Base-by-base conservation (phyloP, 2,329 filamentous ascomycete species). In the Alternaria metachromatica region DNA sequence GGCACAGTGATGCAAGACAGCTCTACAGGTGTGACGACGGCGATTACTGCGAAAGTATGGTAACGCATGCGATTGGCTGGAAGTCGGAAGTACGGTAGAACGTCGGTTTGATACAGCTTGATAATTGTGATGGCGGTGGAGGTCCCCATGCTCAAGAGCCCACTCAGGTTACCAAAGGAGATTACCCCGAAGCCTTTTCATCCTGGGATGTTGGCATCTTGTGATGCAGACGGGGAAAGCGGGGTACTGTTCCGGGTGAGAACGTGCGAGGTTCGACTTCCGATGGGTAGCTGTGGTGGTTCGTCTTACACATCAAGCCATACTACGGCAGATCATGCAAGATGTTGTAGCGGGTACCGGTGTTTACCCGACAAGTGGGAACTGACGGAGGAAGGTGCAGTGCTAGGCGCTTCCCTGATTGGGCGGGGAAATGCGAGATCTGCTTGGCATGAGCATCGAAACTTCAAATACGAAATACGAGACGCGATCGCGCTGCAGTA, bases 221-320 rank as follows among this genome's bases (percentile, higher is more conserved):
- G 63, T 63, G 58, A 51, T 55, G 45, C 37, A 50, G 58, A 48
- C 41, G 51, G 46, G 64, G 62, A 68, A 71, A 72, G 72, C 67
- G 74, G 73, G 73, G 68, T 64, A 61, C 65, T 59, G 61, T 54
- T 63, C 70, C 72, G 74, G 68, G 71, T 66, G 59, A 67, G 6
- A 50, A 67, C 64, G 23, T 68, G 67, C 62, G 55, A 68, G 58
- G 15, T 65, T 23, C 30, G 49, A 25, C 20, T 58, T 55, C 25
- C n/a, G 11, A 20, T 49, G 37, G 11, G 12, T 28, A 30, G 25
- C 11, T 46, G 6, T 20, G 21, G 23, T 44, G 58, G 25, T 30
- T 26, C 18, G 57, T 58, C 43, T 51, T 57, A 60, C 61, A 65
- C 51, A 49, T 57, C 21, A 43, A n/a, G 21, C 26, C 20, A 28